Percentiles rank a stretch among this genome's conserved stretches.
Evolutionary conservation across 371 early-diverging fungal species (phyloP).

Genomic region (Blakeslea trispora): DNA sequence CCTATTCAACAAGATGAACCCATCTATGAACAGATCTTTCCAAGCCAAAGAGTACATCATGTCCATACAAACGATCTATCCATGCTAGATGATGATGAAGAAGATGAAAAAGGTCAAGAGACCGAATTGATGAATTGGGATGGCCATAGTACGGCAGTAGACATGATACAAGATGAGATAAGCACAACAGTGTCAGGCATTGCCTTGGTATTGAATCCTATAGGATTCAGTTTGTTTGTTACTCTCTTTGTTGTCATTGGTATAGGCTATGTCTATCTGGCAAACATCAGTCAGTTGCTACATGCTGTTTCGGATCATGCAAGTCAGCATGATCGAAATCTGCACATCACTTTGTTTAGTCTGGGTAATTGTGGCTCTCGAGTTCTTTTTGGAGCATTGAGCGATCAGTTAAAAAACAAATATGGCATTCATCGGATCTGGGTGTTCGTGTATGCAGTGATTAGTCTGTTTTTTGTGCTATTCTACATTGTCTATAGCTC

Average conservation of each 20-base stretch:
- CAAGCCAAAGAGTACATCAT: not conserved
- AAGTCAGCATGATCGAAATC: slow-evolving; percentile 36
- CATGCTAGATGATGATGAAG: not conserved
- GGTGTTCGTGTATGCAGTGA: slow-evolving; percentile 36
- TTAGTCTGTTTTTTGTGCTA: slow-evolving; percentile 22
- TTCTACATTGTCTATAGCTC: slow-evolving; percentile 21
- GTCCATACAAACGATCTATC: not conserved
- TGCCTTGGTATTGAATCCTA: slow-evolving; percentile 35
- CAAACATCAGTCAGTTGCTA: slow-evolving; percentile 44
- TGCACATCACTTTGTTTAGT: slow-evolving; percentile 47
- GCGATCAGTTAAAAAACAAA: slow-evolving; percentile 41
- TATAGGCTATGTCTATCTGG: slow-evolving; percentile 49
- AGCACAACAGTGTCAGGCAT: slow-evolving; percentile 24
- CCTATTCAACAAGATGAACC: slow-evolving; percentile 10
- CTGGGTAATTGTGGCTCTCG: slow-evolving; percentile 49
- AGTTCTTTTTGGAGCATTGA: slow-evolving; percentile 42
- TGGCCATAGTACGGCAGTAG: not conserved
- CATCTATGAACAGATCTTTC: slow-evolving; percentile 3
- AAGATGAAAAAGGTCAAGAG: slow-evolving; percentile 7
- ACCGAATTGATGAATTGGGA: not conserved
- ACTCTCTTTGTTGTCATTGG: slow-evolving; percentile 40
- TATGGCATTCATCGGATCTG: slow-evolving; percentile 44
- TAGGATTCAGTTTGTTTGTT: slow-evolving; percentile 38
- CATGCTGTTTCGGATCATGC: slow-evolving; percentile 22
- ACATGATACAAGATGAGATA: slow-evolving; percentile 7